Evolutionary conservation across 2,329 filamentous ascomycete genomes (phyloP).

Genomic region (Stagonosporopsis chrysanthemi): DNA sequence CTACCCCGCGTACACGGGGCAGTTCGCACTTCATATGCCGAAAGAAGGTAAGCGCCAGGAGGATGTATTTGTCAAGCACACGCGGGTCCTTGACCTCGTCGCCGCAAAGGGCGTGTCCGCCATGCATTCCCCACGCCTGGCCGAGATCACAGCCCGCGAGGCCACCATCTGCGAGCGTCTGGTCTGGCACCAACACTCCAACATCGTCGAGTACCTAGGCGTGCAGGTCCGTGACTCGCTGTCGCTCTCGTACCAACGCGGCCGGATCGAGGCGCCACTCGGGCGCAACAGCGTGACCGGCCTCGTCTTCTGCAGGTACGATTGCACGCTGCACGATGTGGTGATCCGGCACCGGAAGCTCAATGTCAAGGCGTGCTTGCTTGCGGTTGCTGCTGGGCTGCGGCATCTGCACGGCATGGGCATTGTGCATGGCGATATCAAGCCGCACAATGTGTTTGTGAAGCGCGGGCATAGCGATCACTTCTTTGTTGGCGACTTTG

Average conservation of each 20-base stretch:
- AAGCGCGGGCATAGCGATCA: not conserved
- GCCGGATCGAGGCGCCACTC: not conserved
- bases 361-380: slow-evolving; percentile 1
- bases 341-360: not conserved
- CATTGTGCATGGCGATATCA: not conserved
- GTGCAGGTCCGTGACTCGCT: slow-evolving; percentile 1
- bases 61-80: not conserved
- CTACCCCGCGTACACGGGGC: not conserved
- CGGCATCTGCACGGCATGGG: not conserved
- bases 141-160: not conserved
- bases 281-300: not conserved
- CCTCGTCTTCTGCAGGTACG: slow-evolving; percentile 10
- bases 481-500: not conserved
- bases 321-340: slow-evolving; percentile 10
- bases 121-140: not conserved
- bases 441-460: slow-evolving; percentile 1
- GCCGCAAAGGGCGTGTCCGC: not conserved
- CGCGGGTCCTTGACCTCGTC: not conserved
- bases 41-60: not conserved
- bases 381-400: not conserved
- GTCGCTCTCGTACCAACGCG: not conserved
- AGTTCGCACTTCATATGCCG: slow-evolving; percentile 1
- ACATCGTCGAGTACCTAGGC: not conserved
- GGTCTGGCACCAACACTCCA: not conserved
- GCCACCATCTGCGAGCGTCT: slow-evolving; percentile 5